Evolutionary conservation across 140 eudicot species (phyloP), one percentile per base, ranked within the genome.

Genomic region (Flaveria floridana): DNA sequence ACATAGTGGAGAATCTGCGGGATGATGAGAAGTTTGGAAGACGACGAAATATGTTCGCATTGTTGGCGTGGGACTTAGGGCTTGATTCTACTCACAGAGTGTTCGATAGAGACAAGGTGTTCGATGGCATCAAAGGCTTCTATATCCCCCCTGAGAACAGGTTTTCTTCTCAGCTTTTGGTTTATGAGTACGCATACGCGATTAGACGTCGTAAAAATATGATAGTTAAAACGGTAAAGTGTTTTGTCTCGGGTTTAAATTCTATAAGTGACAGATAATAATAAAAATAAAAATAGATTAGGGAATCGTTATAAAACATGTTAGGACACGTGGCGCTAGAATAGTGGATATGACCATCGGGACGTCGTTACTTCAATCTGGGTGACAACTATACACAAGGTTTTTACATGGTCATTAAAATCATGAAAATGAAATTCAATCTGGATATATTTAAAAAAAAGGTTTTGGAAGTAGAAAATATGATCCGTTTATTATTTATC

Each of bases 61-160:
- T 79, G 65, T 28, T 79, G 56, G 55, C 76, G 20, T 66, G 79
- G 79, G 83, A 79, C 56, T 28, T 66, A 2, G 82, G 78, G 59
- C 30, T 72, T 75, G 83, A 79, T 4, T 74, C 75, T 1, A 73
- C 70, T 46, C 79, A 73, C 68, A 70, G 81, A 37, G 76, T 65
- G 14, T 68, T 69, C 57, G 59, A 59, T 19, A 67, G 65, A 28
- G 83, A 79, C 34, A 73, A 39, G 6, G 71, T 79, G 5, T 19
- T 79, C 52, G 76, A 79, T 79, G 83, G 83, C 66, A 79, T 79
- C 79, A 79, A 79, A 66, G 83, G 79, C 70, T 63, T 79, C 48
- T 73, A 12, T 20, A 79, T 79, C 69, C 37, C 39, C 4, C 83
- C 79, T 2, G 55, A 41, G 67, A 66, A 68, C 83, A 79, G 83